Percentiles rank a stretch among this genome's conserved stretches.
Evolutionary conservation across 164 flowering plant genomes (phyloP).

Genomic region (Euptelea pleiosperma): DNA sequence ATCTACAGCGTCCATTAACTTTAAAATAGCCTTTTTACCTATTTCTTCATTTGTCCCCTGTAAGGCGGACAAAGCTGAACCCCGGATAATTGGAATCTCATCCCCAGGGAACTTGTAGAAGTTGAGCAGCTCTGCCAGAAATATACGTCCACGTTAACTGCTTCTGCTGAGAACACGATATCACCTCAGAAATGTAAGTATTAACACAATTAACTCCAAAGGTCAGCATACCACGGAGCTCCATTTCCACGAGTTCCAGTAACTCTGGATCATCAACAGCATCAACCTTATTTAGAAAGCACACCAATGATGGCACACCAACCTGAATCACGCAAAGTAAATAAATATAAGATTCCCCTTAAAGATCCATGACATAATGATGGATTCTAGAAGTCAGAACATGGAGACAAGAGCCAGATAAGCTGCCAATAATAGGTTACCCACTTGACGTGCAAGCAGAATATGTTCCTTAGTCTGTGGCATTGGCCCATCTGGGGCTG

Average conservation of each 20-base stretch:
- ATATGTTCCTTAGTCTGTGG: constrained; percentile 97
- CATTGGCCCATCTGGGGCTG: constrained; percentile 98
- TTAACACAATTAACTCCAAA: not conserved
- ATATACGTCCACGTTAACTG: constrained; percentile 7
- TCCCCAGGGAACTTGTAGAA: constrained; percentile 98
- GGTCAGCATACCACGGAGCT: constrained; percentile 68
- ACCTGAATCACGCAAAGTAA: constrained; percentile 46
- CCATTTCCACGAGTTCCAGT: constrained; percentile 98
- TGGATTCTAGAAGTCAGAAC: not conserved
- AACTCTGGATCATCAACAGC: constrained; percentile 91
- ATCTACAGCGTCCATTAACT: constrained; percentile 96
- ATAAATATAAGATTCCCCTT: too few species aligned
- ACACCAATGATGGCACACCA: constrained; percentile 95
- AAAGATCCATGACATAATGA: too few species aligned
- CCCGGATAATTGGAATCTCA: constrained; percentile 89
- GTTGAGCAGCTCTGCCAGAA: constrained; percentile 75
- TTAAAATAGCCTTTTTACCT: constrained; percentile 76
- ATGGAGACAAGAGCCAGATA: not conserved
- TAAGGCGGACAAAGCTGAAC: constrained; percentile 92
- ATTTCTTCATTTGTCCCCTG: constrained; percentile 91
- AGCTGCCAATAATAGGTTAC: constrained; percentile 6
- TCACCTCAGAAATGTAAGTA: not conserved
- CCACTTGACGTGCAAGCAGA: constrained; percentile 93
- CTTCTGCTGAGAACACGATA: not conserved
- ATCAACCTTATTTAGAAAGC: constrained; percentile 94